Conservation (phyloP, 2,329 filamentous ascomycete genomes). For the Colletotrichum phormii region DNA sequence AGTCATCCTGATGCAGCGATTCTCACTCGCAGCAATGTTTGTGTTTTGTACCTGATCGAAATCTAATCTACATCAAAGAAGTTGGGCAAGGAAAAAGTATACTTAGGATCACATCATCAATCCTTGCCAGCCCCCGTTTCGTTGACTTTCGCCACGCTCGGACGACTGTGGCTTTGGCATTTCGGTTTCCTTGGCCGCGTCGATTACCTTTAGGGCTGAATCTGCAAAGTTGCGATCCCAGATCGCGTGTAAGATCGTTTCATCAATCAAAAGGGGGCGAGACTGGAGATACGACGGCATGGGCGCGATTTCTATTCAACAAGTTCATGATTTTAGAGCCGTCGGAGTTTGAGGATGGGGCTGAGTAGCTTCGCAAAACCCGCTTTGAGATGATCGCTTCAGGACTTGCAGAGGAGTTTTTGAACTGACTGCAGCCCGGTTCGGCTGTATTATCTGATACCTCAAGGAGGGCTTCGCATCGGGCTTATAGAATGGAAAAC, state of each 20-base stretch:
- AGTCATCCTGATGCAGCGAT: conserved; percentile 25
- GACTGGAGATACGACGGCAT: not conserved
- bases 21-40: conserved; percentile 6
- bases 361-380: conserved; percentile 26
- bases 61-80: not conserved
- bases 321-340: not conserved
- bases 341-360: conserved; percentile 1
- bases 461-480: not conserved
- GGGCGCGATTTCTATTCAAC: not conserved
- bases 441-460: conserved; percentile 1
- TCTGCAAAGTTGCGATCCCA: conserved; percentile 28
- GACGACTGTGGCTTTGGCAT: not conserved
- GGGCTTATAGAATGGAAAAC: conserved; percentile 4
- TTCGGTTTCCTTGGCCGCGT: not conserved
- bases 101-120: conserved; percentile 8
- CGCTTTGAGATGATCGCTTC: not conserved
- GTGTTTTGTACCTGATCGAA: conserved; percentile 18
- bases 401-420: conserved; percentile 15
- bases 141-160: not conserved
- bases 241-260: conserved; percentile 30
- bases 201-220: not conserved
- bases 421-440: not conserved
- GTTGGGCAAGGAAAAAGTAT: not conserved
- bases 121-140: conserved; percentile 5
- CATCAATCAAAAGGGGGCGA: not conserved